These are phyloP conservation scores for Halenospora varia DNA, from an alignment of 495 filamentous ascomycete genomes.

Conservation along the genomic window DNA sequence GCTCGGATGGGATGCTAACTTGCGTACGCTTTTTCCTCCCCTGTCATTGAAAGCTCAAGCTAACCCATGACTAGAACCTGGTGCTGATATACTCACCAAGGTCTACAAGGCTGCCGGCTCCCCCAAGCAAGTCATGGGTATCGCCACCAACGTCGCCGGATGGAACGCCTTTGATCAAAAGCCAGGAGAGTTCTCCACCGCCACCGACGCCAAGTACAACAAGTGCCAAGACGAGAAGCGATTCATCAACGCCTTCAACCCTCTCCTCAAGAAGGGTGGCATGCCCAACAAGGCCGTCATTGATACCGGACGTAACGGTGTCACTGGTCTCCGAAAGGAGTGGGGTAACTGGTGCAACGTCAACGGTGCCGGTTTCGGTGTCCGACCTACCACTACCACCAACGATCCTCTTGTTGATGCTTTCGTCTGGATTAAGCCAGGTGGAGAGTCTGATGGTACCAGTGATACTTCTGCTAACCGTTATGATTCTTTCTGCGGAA, in stretches of 20 bases:
- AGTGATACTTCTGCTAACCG: constrained; percentile 53
- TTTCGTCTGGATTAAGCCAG: constrained; percentile 83
- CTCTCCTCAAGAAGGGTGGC: constrained; percentile 53
- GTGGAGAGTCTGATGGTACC: constrained; percentile 77
- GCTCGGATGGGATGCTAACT: constrained; percentile 78
- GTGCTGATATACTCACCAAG: constrained; percentile 59
- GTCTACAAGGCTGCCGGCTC: constrained; percentile 62
- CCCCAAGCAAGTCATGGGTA: constrained; percentile 63
- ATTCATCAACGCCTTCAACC: constrained; percentile 63
- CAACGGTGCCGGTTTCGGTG: constrained; percentile 69
- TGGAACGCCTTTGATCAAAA: constrained; percentile 58
- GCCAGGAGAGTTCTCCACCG: constrained; percentile 62
- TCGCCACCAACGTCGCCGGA: constrained; percentile 73
- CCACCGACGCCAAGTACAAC: constrained; percentile 51
- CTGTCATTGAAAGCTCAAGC: neutral
- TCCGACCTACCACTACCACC: constrained; percentile 60
- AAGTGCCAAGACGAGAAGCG: constrained; percentile 65
- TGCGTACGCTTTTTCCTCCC: constrained; percentile 27
- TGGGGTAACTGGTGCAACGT: constrained; percentile 88
- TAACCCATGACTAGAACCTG: constrained; percentile 38
- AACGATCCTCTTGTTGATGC: constrained; percentile 61
- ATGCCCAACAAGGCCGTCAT: constrained; percentile 68
- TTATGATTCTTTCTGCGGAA: constrained; percentile 71
- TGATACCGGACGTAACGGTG: constrained; percentile 64
- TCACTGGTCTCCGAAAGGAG: constrained; percentile 58